Evolutionary conservation across 805 yeast species (phyloP).

Genomic region (Schwanniomyces occidentalis): DNA sequence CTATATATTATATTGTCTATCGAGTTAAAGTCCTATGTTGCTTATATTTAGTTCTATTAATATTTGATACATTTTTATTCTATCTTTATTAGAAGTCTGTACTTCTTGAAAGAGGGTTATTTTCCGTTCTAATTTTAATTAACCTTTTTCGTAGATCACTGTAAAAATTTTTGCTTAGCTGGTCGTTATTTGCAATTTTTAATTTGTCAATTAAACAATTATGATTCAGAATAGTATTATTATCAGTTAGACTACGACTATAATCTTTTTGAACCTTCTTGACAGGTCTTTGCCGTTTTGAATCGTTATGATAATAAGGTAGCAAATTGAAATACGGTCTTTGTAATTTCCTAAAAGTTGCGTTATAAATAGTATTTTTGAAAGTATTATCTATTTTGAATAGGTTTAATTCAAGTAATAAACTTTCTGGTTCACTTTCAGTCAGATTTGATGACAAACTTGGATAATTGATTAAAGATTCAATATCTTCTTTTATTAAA

Average conservation of each 20-base stretch:
- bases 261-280: too few species aligned
- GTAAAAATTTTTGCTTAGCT: constrained; percentile 2
- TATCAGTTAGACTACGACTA: too few species aligned
- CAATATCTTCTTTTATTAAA: too few species aligned
- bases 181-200: background rate
- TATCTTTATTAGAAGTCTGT: constrained; percentile 2
- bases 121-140: constrained; percentile 2
- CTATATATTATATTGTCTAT: too few species aligned
- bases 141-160: constrained; percentile 1
- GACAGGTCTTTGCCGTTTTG: too few species aligned
- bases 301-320: constrained; percentile 1
- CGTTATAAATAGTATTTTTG: constrained; percentile 1
- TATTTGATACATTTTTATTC: background rate
- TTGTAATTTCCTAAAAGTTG: background rate
- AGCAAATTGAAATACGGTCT: constrained; percentile 1
- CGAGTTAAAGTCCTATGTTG: too few species aligned
- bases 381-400: background rate
- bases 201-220: too few species aligned
- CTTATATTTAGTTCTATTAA: background rate
- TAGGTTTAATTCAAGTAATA: background rate
- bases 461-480: too few species aligned
- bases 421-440: too few species aligned
- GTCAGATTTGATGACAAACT: too few species aligned
- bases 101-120: constrained; percentile 6
- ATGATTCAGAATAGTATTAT: too few species aligned